phyloP scores from a whole-genome alignment of 2,329 filamentous ascomycete genomes.

The Pseudogymnoascus sp. region DNA sequence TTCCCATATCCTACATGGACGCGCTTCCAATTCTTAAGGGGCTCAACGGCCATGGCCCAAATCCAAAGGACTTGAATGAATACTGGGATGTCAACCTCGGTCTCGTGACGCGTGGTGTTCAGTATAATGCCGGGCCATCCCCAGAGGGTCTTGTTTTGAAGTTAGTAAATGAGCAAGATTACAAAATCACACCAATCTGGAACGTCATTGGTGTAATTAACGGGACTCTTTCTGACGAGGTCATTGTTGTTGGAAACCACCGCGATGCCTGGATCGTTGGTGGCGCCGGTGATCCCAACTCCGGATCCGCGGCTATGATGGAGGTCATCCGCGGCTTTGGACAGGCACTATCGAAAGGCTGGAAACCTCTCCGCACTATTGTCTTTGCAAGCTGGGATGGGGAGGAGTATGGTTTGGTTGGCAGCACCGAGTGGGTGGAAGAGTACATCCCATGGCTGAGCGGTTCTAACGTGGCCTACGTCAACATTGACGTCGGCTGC shows the following conservation, averaged over 20 bases:
- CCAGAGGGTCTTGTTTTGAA: conserved; percentile 61
- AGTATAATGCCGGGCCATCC: conserved; percentile 62
- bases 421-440: conserved; percentile 81
- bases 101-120: conserved; percentile 54
- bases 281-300: conserved; percentile 76
- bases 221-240: conserved; percentile 74
- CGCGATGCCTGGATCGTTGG: conserved; percentile 83
- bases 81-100: conserved; percentile 54
- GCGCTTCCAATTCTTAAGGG: conserved; percentile 81
- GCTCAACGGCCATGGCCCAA: conserved; percentile 79
- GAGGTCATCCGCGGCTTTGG: conserved; percentile 71
- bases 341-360: conserved; percentile 60
- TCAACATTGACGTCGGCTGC: conserved; percentile 70
- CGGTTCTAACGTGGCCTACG: conserved; percentile 59
- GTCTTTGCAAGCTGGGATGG: conserved; percentile 73
- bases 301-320: conserved; percentile 68
- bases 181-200: conserved; percentile 75
- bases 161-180: conserved; percentile 70
- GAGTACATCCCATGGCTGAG: conserved; percentile 71
- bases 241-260: conserved; percentile 85
- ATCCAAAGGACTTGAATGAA: conserved; percentile 64
- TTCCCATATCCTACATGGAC: conserved; percentile 83
- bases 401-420: conserved; percentile 71
- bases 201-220: conserved; percentile 90
- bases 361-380: conserved; percentile 81